Percentiles rank a stretch among this genome's conserved stretches.
Evolutionary conservation across 306 rosid genomes (phyloP).

Genomic region (Neltuma alba): DNA sequence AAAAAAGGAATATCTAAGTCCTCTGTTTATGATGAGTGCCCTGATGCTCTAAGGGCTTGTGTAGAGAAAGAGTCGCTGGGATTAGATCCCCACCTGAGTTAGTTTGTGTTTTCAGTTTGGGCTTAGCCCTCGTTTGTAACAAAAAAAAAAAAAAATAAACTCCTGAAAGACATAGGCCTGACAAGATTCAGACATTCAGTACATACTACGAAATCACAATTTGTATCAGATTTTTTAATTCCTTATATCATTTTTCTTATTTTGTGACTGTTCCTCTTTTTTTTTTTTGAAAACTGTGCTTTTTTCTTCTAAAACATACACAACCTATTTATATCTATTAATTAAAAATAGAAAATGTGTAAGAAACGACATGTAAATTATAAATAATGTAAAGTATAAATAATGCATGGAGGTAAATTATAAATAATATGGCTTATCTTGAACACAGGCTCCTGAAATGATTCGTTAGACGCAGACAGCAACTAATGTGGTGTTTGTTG

Average conservation of each 20-base stretch:
- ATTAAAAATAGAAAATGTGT: background rate
- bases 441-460: background rate
- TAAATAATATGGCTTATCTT: background rate
- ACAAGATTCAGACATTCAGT: background rate
- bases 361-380: background rate
- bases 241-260: background rate
- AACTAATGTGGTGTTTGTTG: background rate
- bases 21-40: no score
- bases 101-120: no score
- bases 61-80: no score
- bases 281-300: background rate
- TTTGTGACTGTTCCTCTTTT: background rate
- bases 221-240: background rate
- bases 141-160: no score
- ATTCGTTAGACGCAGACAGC: background rate
- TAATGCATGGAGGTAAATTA: no score
- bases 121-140: no score
- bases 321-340: background rate
- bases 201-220: background rate
- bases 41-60: no score
- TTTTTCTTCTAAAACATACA: background rate
- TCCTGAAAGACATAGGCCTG: no score
- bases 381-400: no score
- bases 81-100: no score
- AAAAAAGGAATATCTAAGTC: no score